Base-by-base conservation (phyloP, 441 rosid species). In the Mallotus repandus region DNA sequence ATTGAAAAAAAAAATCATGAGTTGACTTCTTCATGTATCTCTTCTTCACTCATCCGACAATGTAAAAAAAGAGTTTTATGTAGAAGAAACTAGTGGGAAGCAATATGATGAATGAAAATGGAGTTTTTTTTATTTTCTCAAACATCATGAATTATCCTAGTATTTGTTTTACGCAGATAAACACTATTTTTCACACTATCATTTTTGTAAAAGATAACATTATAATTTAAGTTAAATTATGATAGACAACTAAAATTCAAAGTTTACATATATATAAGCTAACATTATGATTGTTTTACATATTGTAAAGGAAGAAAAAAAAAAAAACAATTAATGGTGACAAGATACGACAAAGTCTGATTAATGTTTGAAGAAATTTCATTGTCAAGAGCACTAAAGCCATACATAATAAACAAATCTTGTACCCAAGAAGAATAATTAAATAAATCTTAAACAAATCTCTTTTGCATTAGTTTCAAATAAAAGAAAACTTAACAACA, bases 61-160 rank as follows among this genome's bases (percentile, higher is more conserved):
- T 38, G 41, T 38, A 38, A 4, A 38, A 38, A 5, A 6, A 38
- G 7, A 29, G 32, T 1, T 14, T 48, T 7, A 61, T 18, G 9
- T 11, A 46, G 35, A 19, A 35, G 67, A n/a, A 38, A 8, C 3
- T 46, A 35, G 66, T 66, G 78, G 76, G 49, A 55, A 46, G 81
- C 78, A 74, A 46, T 35, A 75, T 74, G 59, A 74, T 66, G 57
- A 45, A 5, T 32, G 41, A 72, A 13, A 10, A 48, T 38, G 56
- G 9, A 62, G 2, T 19, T 63, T 38, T 63, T 38, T 53, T 38
- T 38, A 6, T 38, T 15, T 21, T 32, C 4, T 3, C 9, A 16
- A 6, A 22, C 63, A 43, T 16, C 66, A 60, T 62, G 10, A 9
- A 35, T 5, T 46, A 35, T 38, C 14, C 66, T 5, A 62, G 4